Evolutionary conservation across 2,329 filamentous ascomycete species (phyloP).

Genomic region (Ascochyta viciae-villosae): DNA sequence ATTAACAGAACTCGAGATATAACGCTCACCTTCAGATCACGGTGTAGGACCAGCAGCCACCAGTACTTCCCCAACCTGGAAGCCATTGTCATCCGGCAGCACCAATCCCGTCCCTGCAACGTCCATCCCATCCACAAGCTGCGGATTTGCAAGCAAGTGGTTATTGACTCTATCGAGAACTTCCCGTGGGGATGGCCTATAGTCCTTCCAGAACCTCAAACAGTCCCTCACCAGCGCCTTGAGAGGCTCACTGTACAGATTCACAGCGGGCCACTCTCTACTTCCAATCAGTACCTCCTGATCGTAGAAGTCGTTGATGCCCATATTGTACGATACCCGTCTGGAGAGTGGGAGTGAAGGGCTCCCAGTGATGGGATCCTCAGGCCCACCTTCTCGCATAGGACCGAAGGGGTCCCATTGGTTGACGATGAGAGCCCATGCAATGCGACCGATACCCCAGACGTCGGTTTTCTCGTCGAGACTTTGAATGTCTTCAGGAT

Average conservation of each 20-base stretch:
- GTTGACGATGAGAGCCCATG: conserved; percentile 2
- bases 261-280: background rate
- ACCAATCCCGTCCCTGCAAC: background rate
- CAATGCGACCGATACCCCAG: conserved; percentile 5
- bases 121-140: background rate
- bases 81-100: background rate
- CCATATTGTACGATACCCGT: background rate
- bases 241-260: background rate
- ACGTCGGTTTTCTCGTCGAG: conserved; percentile 2
- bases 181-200: background rate
- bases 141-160: background rate
- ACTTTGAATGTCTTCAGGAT: too few relatives aligned
- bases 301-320: background rate
- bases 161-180: background rate
- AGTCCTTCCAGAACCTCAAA: background rate
- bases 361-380: background rate
- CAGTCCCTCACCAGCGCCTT: background rate
- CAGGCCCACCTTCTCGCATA: background rate
- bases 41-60: background rate
- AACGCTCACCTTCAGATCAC: too few relatives aligned
- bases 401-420: background rate
- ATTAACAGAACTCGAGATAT: too few relatives aligned
- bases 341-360: background rate
- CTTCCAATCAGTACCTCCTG: background rate
- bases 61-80: background rate